Percentiles rank a stretch among this genome's conserved stretches.
phyloP scores from a whole-genome alignment of 2,329 filamentous ascomycete species.

The Hymenoscyphus occultus region DNA sequence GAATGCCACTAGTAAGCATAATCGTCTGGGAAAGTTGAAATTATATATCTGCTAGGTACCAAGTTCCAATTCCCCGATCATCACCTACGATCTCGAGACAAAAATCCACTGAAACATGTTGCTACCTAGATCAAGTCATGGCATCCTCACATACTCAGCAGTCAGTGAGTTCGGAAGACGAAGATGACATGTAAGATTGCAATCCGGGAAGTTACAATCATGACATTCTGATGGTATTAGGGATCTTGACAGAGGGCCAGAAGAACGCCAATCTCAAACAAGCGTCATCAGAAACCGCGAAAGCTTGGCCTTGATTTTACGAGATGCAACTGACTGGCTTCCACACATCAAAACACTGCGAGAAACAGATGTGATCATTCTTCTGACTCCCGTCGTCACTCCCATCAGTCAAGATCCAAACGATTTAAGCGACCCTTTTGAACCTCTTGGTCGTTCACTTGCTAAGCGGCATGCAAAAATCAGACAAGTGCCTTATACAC shows the following conservation, averaged over 20 bases:
- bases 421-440: conserved; percentile 64
- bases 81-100: not conserved
- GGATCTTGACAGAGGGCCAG: conserved; percentile 18
- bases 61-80: not conserved
- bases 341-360: conserved; percentile 46
- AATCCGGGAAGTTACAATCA: not conserved
- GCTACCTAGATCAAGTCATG: conserved; percentile 15
- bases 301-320: conserved; percentile 23
- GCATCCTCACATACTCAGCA: conserved; percentile 18
- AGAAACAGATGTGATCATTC: conserved; percentile 55
- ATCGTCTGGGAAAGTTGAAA: not conserved
- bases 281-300: not conserved
- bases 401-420: conserved; percentile 43
- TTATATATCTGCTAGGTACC: not conserved
- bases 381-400: conserved; percentile 56
- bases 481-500: conserved; percentile 70
- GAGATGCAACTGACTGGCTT: conserved; percentile 43
- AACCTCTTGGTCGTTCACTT: conserved; percentile 64
- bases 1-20: not conserved
- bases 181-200: conserved; percentile 24
- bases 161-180: conserved; percentile 17
- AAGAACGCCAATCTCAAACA: not conserved
- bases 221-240: conserved; percentile 14
- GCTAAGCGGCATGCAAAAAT: conserved; percentile 58
- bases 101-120: conserved; percentile 3